Evolutionary conservation across 352 stramenopile genomes (phyloP).

Genomic region (Phytophthora palmivora): DNA sequence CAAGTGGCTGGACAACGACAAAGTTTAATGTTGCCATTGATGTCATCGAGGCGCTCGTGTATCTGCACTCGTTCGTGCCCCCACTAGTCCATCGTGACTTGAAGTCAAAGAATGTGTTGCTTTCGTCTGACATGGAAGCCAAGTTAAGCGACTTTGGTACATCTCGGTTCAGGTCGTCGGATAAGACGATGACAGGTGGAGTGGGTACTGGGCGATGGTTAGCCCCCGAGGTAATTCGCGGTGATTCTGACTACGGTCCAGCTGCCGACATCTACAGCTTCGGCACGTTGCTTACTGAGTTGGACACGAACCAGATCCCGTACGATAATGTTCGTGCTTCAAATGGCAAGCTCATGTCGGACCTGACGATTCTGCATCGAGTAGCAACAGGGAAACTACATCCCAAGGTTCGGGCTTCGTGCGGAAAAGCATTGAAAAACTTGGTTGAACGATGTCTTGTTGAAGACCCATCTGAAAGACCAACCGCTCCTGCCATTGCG

Average conservation of each 20-base stretch:
- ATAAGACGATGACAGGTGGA: slow-evolving; percentile 44
- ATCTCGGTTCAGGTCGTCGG: slow-evolving; percentile 23
- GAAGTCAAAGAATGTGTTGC: slow-evolving; percentile 63
- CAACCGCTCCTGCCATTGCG: slow-evolving; percentile 25
- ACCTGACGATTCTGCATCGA: slow-evolving; percentile 61
- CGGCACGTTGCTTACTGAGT: slow-evolving; percentile 46
- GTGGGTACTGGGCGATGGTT: slow-evolving; percentile 64
- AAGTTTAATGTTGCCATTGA: slow-evolving; percentile 45
- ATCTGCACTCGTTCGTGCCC: slow-evolving; percentile 42
- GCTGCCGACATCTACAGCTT: slow-evolving; percentile 69
- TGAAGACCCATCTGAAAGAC: slow-evolving; percentile 19
- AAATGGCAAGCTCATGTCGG: slow-evolving; percentile 53
- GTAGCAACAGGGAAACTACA: slow-evolving; percentile 48
- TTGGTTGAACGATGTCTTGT: slow-evolving; percentile 25
- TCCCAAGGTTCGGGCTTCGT: slow-evolving; percentile 22
- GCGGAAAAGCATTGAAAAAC: slow-evolving; percentile 11
- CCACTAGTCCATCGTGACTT: slow-evolving; percentile 61
- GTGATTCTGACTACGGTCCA: slow-evolving; percentile 52
- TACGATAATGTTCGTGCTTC: slow-evolving; percentile 38
- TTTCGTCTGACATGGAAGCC: slow-evolving; percentile 28
- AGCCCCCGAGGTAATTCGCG: slow-evolving; percentile 57
- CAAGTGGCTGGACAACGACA: slow-evolving; percentile 19
- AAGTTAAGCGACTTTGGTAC: slow-evolving; percentile 42
- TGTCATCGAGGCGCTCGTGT: slow-evolving; percentile 47
- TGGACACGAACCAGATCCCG: slow-evolving; percentile 52